phyloP scores from a whole-genome alignment of 1,139 yeast genomes.

The Scheffersomyces segobiensis region DNA sequence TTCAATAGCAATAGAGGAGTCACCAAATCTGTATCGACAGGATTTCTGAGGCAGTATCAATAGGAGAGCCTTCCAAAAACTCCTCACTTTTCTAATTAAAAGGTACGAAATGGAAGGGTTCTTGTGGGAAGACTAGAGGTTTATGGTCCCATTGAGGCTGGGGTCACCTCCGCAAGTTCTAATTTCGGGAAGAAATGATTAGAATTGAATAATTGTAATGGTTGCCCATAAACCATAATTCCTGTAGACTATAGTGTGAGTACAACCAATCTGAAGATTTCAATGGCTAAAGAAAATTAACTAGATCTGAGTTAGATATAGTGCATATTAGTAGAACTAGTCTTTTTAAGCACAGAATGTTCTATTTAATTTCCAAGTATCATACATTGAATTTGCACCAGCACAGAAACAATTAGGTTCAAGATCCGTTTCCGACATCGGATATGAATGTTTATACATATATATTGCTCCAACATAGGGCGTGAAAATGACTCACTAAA shows the following conservation, averaged over 20 bases:
- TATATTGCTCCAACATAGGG: not conserved
- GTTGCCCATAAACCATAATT: no score
- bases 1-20: no score
- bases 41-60: not conserved
- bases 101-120: no score
- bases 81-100: no score
- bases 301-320: not conserved
- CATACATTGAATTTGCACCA: not conserved
- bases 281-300: not conserved
- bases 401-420: not conserved
- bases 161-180: not conserved
- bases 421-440: not conserved
- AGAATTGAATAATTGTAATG: not conserved
- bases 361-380: no score
- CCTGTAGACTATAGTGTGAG: not conserved
- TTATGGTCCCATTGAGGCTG: not conserved
- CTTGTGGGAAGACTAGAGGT: not conserved
- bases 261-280: not conserved
- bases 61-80: no score
- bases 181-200: not conserved
- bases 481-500: not conserved
- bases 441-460: no score
- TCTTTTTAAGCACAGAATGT: no score
- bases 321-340: not conserved
- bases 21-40: not conserved